These are phyloP conservation scores for Rhizophagus prolifer DNA, from an alignment of 192 early-diverging fungal genomes.

Conservation along the genomic window DNA sequence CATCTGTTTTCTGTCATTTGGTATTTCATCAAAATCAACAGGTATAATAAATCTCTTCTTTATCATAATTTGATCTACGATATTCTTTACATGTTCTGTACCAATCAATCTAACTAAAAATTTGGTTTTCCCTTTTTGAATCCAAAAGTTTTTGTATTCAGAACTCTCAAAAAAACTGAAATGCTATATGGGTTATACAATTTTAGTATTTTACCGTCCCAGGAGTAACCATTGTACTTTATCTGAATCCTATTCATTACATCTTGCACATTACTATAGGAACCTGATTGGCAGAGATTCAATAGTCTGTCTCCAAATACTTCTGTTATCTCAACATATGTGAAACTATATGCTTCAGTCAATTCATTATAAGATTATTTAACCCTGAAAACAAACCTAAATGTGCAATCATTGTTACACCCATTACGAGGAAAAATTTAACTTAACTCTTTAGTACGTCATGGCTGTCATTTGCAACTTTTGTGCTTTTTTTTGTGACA, in stretches of 20 bases:
- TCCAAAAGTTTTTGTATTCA: not conserved
- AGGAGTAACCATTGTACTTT: not conserved
- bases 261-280: too few species aligned
- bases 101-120: not conserved
- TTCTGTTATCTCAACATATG: not conserved
- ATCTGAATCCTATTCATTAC: too few species aligned
- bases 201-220: not conserved
- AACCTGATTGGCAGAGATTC: too few species aligned
- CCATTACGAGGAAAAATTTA: not conserved
- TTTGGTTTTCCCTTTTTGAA: conserved; percentile 1
- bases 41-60: not conserved
- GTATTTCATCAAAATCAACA: not conserved
- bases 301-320: too few species aligned
- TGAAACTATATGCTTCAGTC: not conserved
- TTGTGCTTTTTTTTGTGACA: not conserved
- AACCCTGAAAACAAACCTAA: not conserved
- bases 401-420: not conserved
- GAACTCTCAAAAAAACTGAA: not conserved
- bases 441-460: not conserved
- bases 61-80: not conserved
- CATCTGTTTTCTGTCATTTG: not conserved
- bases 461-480: not conserved
- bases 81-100: not conserved
- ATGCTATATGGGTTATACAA: conserved; percentile 7
- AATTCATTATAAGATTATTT: not conserved